Conservation (phyloP, 106 monocot genomes). For the Hemerocallis citrina region DNA sequence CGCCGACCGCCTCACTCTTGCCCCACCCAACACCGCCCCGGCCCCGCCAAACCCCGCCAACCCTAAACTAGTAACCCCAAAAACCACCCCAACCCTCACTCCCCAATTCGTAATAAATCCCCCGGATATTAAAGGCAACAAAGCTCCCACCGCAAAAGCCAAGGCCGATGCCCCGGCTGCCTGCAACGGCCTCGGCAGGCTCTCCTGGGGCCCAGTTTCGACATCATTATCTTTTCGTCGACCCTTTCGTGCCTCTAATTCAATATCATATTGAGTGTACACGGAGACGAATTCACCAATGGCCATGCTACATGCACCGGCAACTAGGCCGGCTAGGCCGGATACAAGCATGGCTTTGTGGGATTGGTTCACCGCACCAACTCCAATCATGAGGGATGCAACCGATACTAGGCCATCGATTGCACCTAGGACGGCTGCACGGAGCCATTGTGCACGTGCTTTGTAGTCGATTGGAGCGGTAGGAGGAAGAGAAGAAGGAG, state of each 20-base stretch:
- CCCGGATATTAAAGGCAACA: slow-evolving; percentile 41
- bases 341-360: slow-evolving; percentile 48
- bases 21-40: slow-evolving; percentile 41
- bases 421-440: slow-evolving; percentile 61
- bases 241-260: slow-evolving; percentile 6
- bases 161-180: slow-evolving; percentile 44
- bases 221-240: background rate
- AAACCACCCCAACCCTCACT: slow-evolving; percentile 30
- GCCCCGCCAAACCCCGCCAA: slow-evolving; percentile 39
- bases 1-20: slow-evolving; percentile 11
- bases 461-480: slow-evolving; percentile 26
- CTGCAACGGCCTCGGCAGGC: slow-evolving; percentile 31
- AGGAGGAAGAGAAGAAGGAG: too few relatives aligned
- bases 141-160: slow-evolving; percentile 40
- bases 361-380: slow-evolving; percentile 38
- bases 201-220: background rate
- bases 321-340: slow-evolving; percentile 55
- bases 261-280: slow-evolving; percentile 57
- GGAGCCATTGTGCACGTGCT: slow-evolving; percentile 62
- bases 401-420: slow-evolving; percentile 68
- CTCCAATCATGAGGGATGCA: slow-evolving; percentile 65
- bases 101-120: slow-evolving; percentile 35
- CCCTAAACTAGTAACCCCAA: slow-evolving; percentile 27
- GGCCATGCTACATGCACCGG: slow-evolving; percentile 80
- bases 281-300: slow-evolving; percentile 79